Evolutionary conservation across 2,329 filamentous ascomycete genomes (phyloP).

Genomic region (Hypocreales sp.): DNA sequence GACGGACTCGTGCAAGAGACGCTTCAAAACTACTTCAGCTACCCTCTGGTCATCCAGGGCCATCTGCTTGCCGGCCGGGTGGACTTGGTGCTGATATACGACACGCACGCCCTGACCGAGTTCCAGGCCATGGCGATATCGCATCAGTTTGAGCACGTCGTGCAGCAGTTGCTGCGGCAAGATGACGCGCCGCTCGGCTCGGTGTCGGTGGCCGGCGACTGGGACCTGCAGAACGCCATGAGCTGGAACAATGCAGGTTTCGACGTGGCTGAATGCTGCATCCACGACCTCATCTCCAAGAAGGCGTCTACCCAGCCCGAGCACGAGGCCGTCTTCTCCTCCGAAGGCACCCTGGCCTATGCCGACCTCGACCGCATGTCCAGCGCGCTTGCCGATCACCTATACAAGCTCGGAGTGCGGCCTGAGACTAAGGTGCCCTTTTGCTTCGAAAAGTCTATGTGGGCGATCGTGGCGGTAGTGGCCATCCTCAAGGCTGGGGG

Average conservation of each 20-base stretch:
- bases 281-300: conserved; percentile 4
- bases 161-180: background rate
- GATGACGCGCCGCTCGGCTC: background rate
- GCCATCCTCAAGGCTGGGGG: conserved; percentile 12
- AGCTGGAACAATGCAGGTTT: background rate
- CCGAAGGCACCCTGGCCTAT: conserved; percentile 3
- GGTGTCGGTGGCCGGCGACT: background rate
- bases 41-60: background rate
- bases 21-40: conserved; percentile 3
- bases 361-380: conserved; percentile 2
- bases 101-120: background rate
- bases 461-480: conserved; percentile 7
- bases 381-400: background rate
- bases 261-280: conserved; percentile 11
- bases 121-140: background rate
- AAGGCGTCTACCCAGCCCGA: conserved; percentile 5
- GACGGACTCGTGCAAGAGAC: too few species aligned
- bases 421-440: conserved; percentile 1
- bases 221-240: background rate
- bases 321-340: conserved; percentile 3
- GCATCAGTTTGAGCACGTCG: background rate
- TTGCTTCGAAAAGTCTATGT: conserved; percentile 6
- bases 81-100: background rate
- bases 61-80: background rate
- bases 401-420: background rate